phyloP scores from a whole-genome alignment of 176 grass and related monocot species.

The Oryza punctata region DNA sequence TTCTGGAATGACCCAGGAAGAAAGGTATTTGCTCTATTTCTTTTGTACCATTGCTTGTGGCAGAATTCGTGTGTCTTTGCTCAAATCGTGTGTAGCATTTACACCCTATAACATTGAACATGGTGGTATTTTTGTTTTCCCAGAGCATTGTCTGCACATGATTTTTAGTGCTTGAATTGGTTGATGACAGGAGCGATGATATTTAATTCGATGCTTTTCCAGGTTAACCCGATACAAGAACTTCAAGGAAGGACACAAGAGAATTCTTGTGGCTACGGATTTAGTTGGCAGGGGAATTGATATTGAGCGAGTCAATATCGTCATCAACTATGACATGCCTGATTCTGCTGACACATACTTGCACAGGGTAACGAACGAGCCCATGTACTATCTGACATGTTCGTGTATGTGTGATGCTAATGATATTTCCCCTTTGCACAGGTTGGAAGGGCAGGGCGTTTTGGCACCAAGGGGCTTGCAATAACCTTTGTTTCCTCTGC shows the following conservation, averaged over 20 bases:
- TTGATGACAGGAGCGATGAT: neutral
- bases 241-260: conserved; percentile 99
- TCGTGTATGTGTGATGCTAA: conserved; percentile 8
- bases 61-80: neutral
- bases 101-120: neutral
- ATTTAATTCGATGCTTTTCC: neutral
- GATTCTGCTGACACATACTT: conserved; percentile 96
- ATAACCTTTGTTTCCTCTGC: conserved; percentile 98
- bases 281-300: conserved; percentile 97
- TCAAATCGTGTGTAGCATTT: neutral
- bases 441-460: conserved; percentile 90
- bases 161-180: neutral
- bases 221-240: conserved; percentile 92
- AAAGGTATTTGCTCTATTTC: conserved; percentile 49
- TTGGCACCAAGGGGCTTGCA: conserved; percentile 97
- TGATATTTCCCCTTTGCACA: conserved; percentile 13
- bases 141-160: neutral
- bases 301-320: conserved; percentile 97
- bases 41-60: neutral
- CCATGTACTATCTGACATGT: neutral
- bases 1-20: conserved; percentile 98
- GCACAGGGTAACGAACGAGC: conserved; percentile 66
- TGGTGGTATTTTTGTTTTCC: neutral
- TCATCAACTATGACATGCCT: conserved; percentile 99
- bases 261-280: conserved; percentile 96